A percentile compares a stretch with the other conserved stretches of the same genome.
phyloP scores from a whole-genome alignment of 2,329 filamentous ascomycete species.

The Penicillium hordei region DNA sequence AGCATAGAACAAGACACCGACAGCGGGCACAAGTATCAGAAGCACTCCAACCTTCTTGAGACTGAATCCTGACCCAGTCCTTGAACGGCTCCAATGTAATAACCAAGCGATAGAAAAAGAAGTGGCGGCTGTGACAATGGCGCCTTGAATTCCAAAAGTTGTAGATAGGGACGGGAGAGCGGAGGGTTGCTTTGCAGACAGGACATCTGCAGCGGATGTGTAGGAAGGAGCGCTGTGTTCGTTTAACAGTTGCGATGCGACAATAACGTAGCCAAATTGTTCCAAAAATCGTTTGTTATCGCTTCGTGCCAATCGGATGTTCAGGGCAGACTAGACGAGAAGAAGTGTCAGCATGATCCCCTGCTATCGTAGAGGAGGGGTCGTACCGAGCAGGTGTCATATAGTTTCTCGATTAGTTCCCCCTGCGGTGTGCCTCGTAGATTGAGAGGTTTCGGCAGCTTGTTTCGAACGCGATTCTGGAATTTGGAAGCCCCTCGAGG shows the following conservation, averaged over 20 bases:
- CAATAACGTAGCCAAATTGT: constrained; percentile 88
- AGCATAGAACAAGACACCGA: constrained; percentile 63
- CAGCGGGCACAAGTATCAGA: constrained; percentile 50
- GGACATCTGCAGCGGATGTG: constrained; percentile 37
- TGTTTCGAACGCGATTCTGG: constrained; percentile 50
- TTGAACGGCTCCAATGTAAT: constrained; percentile 67
- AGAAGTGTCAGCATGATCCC: constrained; percentile 11
- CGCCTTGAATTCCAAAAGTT: constrained; percentile 62
- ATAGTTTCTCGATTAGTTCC: constrained; percentile 41
- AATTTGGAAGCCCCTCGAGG: constrained; percentile 52
- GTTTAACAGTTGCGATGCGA: constrained; percentile 84
- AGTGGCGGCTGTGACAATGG: constrained; percentile 61
- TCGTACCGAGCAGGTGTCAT: constrained; percentile 51
- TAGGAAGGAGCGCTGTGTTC: constrained; percentile 52
- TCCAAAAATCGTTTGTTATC: constrained; percentile 87
- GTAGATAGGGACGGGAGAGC: constrained; percentile 39
- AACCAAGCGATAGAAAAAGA: constrained; percentile 66
- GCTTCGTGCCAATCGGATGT: constrained; percentile 61
- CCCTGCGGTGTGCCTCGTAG: constrained; percentile 32
- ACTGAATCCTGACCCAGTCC: constrained; percentile 50
- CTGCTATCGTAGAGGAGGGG: neutral
- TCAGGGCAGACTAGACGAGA: constrained; percentile 33
- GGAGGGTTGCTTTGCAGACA: constrained; percentile 31
- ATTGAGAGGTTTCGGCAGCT: constrained; percentile 50
- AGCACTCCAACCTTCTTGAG: constrained; percentile 41